Evolutionary conservation across 345 rosid genomes (phyloP).

Genomic region (Garcia nutans): DNA sequence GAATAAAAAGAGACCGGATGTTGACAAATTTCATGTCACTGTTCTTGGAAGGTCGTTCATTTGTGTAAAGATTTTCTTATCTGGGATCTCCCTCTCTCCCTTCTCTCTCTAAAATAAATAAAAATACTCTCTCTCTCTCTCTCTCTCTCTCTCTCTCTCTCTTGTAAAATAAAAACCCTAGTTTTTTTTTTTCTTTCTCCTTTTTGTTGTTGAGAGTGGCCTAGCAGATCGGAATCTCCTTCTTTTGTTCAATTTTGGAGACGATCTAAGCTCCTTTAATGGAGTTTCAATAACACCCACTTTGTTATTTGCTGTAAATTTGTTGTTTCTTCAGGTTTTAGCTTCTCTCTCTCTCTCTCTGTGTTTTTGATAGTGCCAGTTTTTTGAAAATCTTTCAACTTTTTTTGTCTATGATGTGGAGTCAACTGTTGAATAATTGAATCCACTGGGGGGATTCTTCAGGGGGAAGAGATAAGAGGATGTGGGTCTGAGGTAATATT

Average conservation of each 20-base stretch:
- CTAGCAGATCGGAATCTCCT: conserved; percentile 78
- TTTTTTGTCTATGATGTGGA: too few relatives aligned
- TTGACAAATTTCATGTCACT: conserved; percentile 97
- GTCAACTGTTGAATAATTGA: too few relatives aligned
- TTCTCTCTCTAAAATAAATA: conserved; percentile 36
- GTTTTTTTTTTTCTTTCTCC: conserved; percentile 27
- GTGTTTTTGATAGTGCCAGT: conserved; percentile 26
- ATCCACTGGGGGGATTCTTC: too few relatives aligned
- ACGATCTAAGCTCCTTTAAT: conserved; percentile 65
- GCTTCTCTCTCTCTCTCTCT: not conserved
- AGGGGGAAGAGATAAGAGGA: conserved; percentile 53
- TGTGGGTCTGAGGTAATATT: conserved; percentile 81
- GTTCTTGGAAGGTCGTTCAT: conserved; percentile 82
- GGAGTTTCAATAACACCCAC: conserved; percentile 46
- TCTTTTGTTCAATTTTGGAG: conserved; percentile 35
- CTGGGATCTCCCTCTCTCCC: conserved; percentile 60
- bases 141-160: too few relatives aligned
- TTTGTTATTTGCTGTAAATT: conserved; percentile 27
- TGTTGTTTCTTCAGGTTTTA: conserved; percentile 18
- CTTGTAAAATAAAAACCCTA: conserved; percentile 27
- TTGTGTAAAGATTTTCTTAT: conserved; percentile 73
- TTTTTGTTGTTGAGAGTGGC: conserved; percentile 44
- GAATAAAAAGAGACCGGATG: conserved; percentile 94
- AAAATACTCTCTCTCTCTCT: too few relatives aligned
- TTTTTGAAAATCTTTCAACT: conserved; percentile 19